Evolutionary conservation across 495 filamentous ascomycete species (phyloP).

Genomic region (Durotheca rogersii): DNA sequence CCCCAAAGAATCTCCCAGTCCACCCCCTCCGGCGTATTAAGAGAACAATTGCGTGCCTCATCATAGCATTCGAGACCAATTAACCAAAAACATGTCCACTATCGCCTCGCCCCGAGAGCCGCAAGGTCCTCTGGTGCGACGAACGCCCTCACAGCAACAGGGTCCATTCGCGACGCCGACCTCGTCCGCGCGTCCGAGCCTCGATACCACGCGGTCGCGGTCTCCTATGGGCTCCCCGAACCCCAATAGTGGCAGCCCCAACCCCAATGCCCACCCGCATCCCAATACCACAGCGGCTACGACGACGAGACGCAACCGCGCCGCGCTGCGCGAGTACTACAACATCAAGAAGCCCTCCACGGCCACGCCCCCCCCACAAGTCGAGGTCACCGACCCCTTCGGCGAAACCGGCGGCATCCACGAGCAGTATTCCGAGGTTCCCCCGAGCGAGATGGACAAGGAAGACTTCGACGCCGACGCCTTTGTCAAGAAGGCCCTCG

Average conservation of each 20-base stretch:
- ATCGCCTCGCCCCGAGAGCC: slow-evolving; percentile 68
- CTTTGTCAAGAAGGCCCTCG: slow-evolving; percentile 66
- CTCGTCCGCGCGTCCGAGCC: slow-evolving; percentile 72
- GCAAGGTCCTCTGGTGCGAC: slow-evolving; percentile 38
- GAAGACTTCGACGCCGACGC: slow-evolving; percentile 55
- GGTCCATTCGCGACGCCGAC: slow-evolving; percentile 54
- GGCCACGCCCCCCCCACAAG: slow-evolving; percentile 34
- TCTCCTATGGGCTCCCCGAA: slow-evolving; percentile 54
- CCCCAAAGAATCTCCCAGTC: no score
- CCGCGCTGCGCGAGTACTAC: slow-evolving; percentile 92
- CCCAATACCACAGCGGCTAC: slow-evolving; percentile 48
- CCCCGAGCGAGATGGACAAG: slow-evolving; percentile 55
- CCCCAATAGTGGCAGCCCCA: slow-evolving; percentile 52
- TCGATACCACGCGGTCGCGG: slow-evolving; percentile 56
- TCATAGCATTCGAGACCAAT: slow-evolving; percentile 32
- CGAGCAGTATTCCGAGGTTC: slow-evolving; percentile 38
- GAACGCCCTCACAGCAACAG: slow-evolving; percentile 39
- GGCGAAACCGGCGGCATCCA: slow-evolving; percentile 22
- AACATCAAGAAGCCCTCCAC: slow-evolving; percentile 61
- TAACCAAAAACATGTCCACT: slow-evolving; percentile 65
- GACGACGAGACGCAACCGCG: slow-evolving; percentile 52
- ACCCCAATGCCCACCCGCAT: slow-evolving; percentile 50
- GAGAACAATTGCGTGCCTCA: no score
- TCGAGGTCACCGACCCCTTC: slow-evolving; percentile 42
- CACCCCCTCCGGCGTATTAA: no score